A percentile compares a stretch with the other conserved stretches of the same genome.
Evolutionary conservation across 2,329 filamentous ascomycete genomes (phyloP).

Genomic region (Rutstroemia sp.): DNA sequence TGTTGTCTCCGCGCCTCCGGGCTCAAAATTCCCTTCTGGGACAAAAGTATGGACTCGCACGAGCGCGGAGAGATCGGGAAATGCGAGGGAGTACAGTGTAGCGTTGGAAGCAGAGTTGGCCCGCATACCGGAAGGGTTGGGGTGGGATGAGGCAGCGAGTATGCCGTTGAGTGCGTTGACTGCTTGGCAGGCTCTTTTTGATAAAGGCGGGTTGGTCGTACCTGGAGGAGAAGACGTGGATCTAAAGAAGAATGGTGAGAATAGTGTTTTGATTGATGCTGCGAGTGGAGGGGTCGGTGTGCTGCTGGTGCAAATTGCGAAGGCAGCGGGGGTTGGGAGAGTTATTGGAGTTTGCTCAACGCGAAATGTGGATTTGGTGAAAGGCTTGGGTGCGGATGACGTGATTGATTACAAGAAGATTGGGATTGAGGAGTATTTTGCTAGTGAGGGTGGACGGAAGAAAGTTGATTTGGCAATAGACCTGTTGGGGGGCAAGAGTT

Average conservation of each 20-base stretch:
- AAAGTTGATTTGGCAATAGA: conserved; percentile 5
- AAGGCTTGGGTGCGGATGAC: background rate
- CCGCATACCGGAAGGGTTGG: background rate
- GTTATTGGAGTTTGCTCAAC: background rate
- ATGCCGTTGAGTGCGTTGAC: conserved; percentile 2
- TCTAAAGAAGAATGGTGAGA: background rate
- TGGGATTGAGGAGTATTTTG: background rate
- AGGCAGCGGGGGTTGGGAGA: background rate
- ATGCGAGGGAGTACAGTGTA: background rate
- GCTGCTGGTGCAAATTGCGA: background rate
- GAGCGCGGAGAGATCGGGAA: background rate
- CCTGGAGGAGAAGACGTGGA: background rate
- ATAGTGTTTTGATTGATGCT: background rate
- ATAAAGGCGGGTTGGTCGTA: background rate
- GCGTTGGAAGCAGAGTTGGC: background rate
- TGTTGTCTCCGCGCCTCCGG: background rate
- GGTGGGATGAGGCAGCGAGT: conserved; percentile 1
- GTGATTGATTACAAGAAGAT: background rate
- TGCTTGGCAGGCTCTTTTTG: conserved; percentile 4
- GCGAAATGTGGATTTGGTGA: background rate
- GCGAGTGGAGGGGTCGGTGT: background rate
- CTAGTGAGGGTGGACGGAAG: background rate
- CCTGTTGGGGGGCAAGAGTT: background rate
- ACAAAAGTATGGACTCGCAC: background rate
- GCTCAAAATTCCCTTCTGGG: background rate